These are phyloP conservation scores for Magnaporthales sp. DNA, from an alignment of 2,329 filamentous ascomycete genomes.

Conservation along the genomic window DNA sequence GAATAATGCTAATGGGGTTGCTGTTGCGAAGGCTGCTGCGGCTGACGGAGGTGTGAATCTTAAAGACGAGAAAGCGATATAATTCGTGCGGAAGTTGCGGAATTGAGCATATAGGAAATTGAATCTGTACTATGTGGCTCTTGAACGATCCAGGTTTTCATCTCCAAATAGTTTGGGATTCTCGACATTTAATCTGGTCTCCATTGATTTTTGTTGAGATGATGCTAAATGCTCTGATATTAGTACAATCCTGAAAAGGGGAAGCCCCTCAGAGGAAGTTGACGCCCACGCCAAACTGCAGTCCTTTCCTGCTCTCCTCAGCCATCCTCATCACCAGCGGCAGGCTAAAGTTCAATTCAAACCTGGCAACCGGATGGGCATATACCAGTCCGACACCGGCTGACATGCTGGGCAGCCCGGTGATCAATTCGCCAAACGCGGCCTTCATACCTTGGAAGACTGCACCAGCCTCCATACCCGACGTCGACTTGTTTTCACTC, in stretches of 20 bases:
- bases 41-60: background rate
- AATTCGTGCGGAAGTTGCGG: background rate
- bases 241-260: background rate
- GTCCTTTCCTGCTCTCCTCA: slow-evolving; percentile 81
- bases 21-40: background rate
- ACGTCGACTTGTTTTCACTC: slow-evolving; percentile 13
- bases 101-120: background rate
- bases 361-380: slow-evolving; percentile 84
- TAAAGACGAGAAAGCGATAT: background rate
- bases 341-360: slow-evolving; percentile 92
- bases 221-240: background rate
- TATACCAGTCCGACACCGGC: slow-evolving; percentile 90
- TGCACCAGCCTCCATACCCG: slow-evolving; percentile 27
- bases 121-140: background rate
- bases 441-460: slow-evolving; percentile 44
- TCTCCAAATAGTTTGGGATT: background rate
- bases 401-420: slow-evolving; percentile 73
- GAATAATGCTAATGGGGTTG: background rate
- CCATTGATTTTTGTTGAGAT: background rate
- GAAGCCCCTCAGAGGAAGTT: slow-evolving; percentile 65
- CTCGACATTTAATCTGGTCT: background rate
- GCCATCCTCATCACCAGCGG: slow-evolving; percentile 74
- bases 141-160: background rate
- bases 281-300: slow-evolving; percentile 94
- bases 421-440: slow-evolving; percentile 62